Percentiles rank a stretch among this genome's conserved stretches.
Evolutionary conservation across 2,329 filamentous ascomycete genomes (phyloP).

Genomic region (Talaromyces sp.): DNA sequence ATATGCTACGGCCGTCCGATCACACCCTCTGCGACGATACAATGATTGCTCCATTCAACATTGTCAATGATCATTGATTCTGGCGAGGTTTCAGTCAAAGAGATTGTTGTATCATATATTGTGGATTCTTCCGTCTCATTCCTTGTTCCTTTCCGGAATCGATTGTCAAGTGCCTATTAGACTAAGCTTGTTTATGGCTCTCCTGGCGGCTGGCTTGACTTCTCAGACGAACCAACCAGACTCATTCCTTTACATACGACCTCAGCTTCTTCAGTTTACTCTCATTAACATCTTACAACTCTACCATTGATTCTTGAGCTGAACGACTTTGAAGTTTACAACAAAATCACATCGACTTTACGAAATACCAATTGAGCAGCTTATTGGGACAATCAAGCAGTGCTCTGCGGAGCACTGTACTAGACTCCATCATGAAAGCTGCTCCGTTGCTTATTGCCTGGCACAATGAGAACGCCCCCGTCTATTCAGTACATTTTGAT

Average conservation of each 20-base stretch:
- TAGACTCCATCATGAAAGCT: slow-evolving; percentile 72
- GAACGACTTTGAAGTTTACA: not conserved
- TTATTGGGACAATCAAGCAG: slow-evolving; percentile 11
- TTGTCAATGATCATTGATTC: not conserved
- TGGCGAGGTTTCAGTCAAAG: slow-evolving; percentile 3
- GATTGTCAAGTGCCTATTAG: not conserved
- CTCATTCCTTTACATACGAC: not conserved
- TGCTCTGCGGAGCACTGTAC: slow-evolving; percentile 29
- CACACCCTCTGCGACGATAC: slow-evolving; percentile 18
- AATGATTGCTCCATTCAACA: no score
- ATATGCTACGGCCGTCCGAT: slow-evolving; percentile 13
- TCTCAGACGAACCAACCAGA: not conserved
- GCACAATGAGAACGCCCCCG: slow-evolving; percentile 95
- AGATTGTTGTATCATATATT: not conserved
- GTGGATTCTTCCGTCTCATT: not conserved
- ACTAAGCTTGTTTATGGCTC: not conserved
- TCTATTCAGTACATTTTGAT: slow-evolving; percentile 97
- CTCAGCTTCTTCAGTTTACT: not conserved
- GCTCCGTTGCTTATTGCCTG: slow-evolving; percentile 95
- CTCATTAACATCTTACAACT: not conserved
- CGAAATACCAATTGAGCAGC: not conserved
- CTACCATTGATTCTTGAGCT: not conserved
- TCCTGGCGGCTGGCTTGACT: slow-evolving; percentile 5
- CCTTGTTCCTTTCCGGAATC: not conserved
- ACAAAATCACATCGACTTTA: not conserved